Evolutionary conservation across 2,329 filamentous ascomycete species (phyloP), one percentile per base, ranked within the genome.

Genomic region (Fusarium pseudocircinatum): DNA sequence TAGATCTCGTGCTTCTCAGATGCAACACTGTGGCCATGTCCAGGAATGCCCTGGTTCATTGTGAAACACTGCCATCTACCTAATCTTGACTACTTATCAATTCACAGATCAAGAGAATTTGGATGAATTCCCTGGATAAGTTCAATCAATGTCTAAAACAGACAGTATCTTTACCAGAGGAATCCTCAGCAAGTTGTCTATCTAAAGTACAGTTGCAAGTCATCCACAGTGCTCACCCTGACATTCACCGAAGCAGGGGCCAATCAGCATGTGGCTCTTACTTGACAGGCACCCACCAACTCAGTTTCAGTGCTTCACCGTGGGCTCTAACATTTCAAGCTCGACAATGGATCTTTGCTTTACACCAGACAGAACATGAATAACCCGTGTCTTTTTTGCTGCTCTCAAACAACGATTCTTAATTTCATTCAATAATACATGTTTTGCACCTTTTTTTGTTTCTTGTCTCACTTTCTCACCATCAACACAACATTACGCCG

Each of bases 221-320:
- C 24, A 30, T 24, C 7, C 12, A 26, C 30, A 26, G 15, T 20
- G 28, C 39, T 67, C 63, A 53, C 67, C 56, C 42, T n/a, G 7
- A 24, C 14, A 32, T 44, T 57, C 43, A 56, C 57, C 47, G 42
- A 50, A 24, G 11, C 11, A 14, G 24, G 32, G 24, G 50, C 70
- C 62, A 73, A 73, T 74, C 49, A 73, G 54, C 44, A 53, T 8
- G 28, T n/a, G n/a, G 28, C n/a, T 13, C 52, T 46, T 24, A 6
- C 64, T 43, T 26, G 32, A 37, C 26, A 62, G 46, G 54, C 65
- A 62, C 39, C 67, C 58, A 67, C 58, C 44, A 59, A 49, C n/a
- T 32, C 43, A 28, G 28, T 32, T 18, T 30, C 52, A 43, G 44
- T 47, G 42, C 70, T 43, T 73, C 49, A 67, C 44, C 44, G 22